Evolutionary conservation across 148 eudicot genomes (phyloP).

Genomic region (Agrostemma githago): DNA sequence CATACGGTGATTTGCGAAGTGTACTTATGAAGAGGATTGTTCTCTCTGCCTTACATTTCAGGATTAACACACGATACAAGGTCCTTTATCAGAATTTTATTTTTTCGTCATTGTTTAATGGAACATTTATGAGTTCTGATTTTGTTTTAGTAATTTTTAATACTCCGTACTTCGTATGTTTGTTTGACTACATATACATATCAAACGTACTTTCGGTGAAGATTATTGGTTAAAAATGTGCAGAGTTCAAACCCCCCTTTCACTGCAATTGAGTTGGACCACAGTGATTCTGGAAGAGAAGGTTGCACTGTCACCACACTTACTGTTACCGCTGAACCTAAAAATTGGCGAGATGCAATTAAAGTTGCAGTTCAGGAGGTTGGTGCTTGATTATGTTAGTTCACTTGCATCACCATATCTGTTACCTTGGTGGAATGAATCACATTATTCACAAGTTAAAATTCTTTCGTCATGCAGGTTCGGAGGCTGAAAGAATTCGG

Average conservation of each 20-base stretch:
- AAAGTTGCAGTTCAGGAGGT: constrained; percentile 99
- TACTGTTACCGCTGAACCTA: constrained; percentile 94
- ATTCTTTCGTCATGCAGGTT: constrained; percentile 46
- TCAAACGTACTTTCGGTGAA: not conserved
- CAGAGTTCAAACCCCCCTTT: constrained; percentile 99
- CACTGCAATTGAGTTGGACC: constrained; percentile 94
- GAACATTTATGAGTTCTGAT: not conserved
- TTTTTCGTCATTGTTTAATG: not conserved
- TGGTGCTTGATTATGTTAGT: constrained; percentile 18
- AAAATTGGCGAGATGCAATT: constrained; percentile 89
- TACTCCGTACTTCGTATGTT: not conserved
- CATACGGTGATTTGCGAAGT: constrained; percentile 77
- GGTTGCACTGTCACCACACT: constrained; percentile 99
- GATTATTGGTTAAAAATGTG: constrained; percentile 17
- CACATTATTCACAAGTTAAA: not conserved
- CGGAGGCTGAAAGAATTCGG: constrained; percentile 98
- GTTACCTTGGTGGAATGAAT: not conserved
- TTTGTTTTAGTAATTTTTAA: not conserved
- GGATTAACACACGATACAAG: constrained; percentile 99
- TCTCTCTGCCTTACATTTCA: constrained; percentile 95
- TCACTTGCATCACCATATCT: constrained; percentile 2
- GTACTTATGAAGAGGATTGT: constrained; percentile 98
- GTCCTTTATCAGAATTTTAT: constrained; percentile 19
- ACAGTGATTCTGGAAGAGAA: constrained; percentile 99
- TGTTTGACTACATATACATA: not conserved